Evolutionary conservation across 75 land plant genomes (phyloP), one percentile per base, ranked within the genome.

Genomic region (Sequoia sempervirens): DNA sequence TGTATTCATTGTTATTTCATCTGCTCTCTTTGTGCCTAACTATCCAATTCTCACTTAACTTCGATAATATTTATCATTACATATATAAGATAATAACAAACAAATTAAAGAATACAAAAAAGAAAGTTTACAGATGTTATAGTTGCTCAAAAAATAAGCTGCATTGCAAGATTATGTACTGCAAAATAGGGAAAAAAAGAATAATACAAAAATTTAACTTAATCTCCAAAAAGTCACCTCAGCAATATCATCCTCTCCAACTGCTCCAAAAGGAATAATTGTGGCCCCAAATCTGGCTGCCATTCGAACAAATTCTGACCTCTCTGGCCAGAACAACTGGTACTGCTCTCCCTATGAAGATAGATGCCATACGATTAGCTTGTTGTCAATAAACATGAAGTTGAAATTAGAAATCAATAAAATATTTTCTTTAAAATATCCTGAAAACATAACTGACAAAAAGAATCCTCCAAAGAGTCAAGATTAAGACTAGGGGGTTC

Each of bases 291-390:
- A 93, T 58, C 92, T 90, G 20, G 99, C 97, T 40, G 99, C 99
- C 95, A 95, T 94, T 82, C 99, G 91, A 53, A 98, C 97, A 90
- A 98, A 96, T 84, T 98, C 99, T n/a, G 95, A 89, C 61, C 91
- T 90, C 47, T 94, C 89, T 61, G 99, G 99, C 99, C 99, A 98
- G 78, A 96, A 93, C 50, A 98, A 84, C 84, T 91, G 90, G 72
- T 98, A 94, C 80, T 88, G 90, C 86, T 98, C 99, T 30, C 99
- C 99, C 99, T 98, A 84, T 8, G 73, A 34, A 8, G 26, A 75
- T 66, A n/a, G 32, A 41, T 18, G 8, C 9, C 37, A 70, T 66
- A n/a, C 43, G 69, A 36, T 81, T 36, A 28, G 68, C 26, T 28
- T 18, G 8, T 52, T 81, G 20, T 37, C 40, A 47, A 81, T 34